A percentile compares a stretch with the other conserved stretches of the same genome.
phyloP scores from a whole-genome alignment of 495 filamentous ascomycete genomes.

The Neurospora tetraspora region DNA sequence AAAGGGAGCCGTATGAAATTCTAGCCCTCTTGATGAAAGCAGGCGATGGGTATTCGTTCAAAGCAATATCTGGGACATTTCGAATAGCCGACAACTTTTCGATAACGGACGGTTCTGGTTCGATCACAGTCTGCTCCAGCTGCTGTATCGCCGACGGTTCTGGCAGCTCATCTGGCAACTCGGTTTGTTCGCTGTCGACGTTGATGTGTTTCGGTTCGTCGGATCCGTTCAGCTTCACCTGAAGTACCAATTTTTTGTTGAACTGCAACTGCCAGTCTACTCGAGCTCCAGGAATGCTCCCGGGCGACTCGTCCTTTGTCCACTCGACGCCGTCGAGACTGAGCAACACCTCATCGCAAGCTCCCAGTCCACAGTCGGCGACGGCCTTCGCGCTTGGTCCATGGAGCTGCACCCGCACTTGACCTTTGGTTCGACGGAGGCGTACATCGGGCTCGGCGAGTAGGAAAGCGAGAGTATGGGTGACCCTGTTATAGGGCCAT shows the following conservation, averaged over 20 bases:
- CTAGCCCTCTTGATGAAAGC: conserved; percentile 61
- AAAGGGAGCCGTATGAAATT: conserved; percentile 48
- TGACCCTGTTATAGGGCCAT: conserved; percentile 84
- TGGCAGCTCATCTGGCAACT: conserved; percentile 2
- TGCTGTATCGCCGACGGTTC: conserved; percentile 3
- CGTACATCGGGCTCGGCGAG: conserved; percentile 82
- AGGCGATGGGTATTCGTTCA: conserved; percentile 56
- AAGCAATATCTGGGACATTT: conserved; percentile 10
- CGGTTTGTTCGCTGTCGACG: conserved; percentile 33
- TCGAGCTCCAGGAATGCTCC: conserved; percentile 53
- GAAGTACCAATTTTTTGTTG: conserved; percentile 43
- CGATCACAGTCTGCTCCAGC: not conserved
- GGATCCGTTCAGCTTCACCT: conserved; percentile 37
- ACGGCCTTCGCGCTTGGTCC: conserved; percentile 62
- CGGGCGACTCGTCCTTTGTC: conserved; percentile 38
- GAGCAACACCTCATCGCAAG: conserved; percentile 65
- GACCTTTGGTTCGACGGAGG: conserved; percentile 65
- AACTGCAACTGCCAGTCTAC: conserved; percentile 69
- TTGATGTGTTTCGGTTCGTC: conserved; percentile 28
- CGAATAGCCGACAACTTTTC: conserved; percentile 4
- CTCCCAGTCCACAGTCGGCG: conserved; percentile 54
- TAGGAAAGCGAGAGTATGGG: conserved; percentile 59
- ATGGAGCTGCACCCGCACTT: conserved; percentile 73
- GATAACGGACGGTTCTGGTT: not conserved
- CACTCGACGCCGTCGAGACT: conserved; percentile 57